A percentile compares a stretch with the other conserved stretches of the same genome.
Evolutionary conservation across 2,329 filamentous ascomycete species (phyloP).

Genomic region (Fusarium proliferatum): DNA sequence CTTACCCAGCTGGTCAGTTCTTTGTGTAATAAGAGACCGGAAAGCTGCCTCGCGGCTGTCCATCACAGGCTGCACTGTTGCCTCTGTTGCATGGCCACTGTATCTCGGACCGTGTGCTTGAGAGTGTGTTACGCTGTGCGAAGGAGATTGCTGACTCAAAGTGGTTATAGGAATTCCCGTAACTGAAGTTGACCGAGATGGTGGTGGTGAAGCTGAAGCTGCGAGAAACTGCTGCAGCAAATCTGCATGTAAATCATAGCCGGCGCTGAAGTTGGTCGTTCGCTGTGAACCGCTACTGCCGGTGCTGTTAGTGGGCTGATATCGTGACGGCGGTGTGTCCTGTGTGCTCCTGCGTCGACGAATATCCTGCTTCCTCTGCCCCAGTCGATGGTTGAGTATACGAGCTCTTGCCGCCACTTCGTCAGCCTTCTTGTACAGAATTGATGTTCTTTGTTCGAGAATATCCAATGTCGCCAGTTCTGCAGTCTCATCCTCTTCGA

Average conservation of each 20-base stretch:
- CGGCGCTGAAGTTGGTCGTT: slow-evolving; percentile 44
- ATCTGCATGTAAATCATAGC: slow-evolving; percentile 64
- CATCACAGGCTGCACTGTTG: slow-evolving; percentile 33
- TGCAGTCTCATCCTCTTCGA: slow-evolving; percentile 87
- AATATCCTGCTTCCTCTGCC: slow-evolving; percentile 49
- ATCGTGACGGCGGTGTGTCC: slow-evolving; percentile 51
- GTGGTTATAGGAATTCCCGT: slow-evolving; percentile 41
- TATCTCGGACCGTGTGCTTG: slow-evolving; percentile 33
- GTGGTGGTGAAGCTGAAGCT: slow-evolving; percentile 36
- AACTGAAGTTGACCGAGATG: slow-evolving; percentile 45
- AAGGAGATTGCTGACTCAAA: slow-evolving; percentile 44
- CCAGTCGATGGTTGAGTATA: slow-evolving; percentile 82
- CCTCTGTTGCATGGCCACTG: slow-evolving; percentile 42
- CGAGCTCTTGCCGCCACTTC: slow-evolving; percentile 72
- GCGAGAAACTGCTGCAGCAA: slow-evolving; percentile 64
- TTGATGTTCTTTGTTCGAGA: slow-evolving; percentile 79
- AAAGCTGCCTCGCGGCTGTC: slow-evolving; percentile 49
- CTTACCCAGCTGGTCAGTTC: slow-evolving; percentile 79
- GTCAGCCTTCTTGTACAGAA: slow-evolving; percentile 84
- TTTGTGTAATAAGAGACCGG: slow-evolving; percentile 72
- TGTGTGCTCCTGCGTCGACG: slow-evolving; percentile 43
- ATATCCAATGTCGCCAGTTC: slow-evolving; percentile 88
- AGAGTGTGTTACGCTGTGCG: slow-evolving; percentile 33
- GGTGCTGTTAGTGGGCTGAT: slow-evolving; percentile 50
- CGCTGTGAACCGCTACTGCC: slow-evolving; percentile 16